These are phyloP conservation scores for Handroanthus guayacan DNA, from an alignment of 257 asterid genomes.

Conservation along the genomic window DNA sequence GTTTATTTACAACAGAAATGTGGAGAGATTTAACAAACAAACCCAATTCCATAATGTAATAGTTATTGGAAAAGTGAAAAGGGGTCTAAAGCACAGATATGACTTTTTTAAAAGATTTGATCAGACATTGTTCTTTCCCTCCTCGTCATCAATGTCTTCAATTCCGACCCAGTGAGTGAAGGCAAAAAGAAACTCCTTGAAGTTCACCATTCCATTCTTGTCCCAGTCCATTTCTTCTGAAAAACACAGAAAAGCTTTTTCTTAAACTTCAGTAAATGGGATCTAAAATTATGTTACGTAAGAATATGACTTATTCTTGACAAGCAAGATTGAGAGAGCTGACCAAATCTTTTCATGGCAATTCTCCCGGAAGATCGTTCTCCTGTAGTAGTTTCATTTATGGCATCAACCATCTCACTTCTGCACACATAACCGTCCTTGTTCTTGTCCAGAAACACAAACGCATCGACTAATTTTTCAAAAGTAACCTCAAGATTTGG, in stretches of 20 bases:
- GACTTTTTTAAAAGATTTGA: neutral
- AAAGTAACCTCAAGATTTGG: conserved; percentile 73
- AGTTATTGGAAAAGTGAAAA: neutral
- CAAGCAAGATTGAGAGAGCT: conserved; percentile 18
- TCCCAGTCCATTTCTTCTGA: conserved; percentile 92
- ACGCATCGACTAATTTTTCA: conserved; percentile 73
- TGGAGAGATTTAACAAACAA: neutral
- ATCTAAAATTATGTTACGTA: too few relatives aligned
- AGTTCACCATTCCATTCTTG: conserved; percentile 72
- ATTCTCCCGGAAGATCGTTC: conserved; percentile 88
- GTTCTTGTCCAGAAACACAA: conserved; percentile 81
- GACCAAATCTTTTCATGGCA: conserved; percentile 93
- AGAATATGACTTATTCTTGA: too few relatives aligned
- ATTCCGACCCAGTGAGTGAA: conserved; percentile 80
- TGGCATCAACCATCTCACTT: conserved; percentile 80
- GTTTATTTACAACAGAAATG: conserved; percentile 39
- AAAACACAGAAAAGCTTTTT: conserved; percentile 4
- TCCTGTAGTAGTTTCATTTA: conserved; percentile 73
- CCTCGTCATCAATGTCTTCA: conserved; percentile 60
- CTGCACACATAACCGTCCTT: conserved; percentile 86
- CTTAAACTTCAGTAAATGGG: too few relatives aligned
- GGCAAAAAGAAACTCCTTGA: conserved; percentile 79
- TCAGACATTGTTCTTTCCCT: conserved; percentile 40
- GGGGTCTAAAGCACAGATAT: neutral
- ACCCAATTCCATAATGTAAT: neutral